Evolutionary conservation across 208 protist genomes (phyloP), one percentile per base, ranked within the genome.

Genomic region (Crithidia fasciculata): DNA sequence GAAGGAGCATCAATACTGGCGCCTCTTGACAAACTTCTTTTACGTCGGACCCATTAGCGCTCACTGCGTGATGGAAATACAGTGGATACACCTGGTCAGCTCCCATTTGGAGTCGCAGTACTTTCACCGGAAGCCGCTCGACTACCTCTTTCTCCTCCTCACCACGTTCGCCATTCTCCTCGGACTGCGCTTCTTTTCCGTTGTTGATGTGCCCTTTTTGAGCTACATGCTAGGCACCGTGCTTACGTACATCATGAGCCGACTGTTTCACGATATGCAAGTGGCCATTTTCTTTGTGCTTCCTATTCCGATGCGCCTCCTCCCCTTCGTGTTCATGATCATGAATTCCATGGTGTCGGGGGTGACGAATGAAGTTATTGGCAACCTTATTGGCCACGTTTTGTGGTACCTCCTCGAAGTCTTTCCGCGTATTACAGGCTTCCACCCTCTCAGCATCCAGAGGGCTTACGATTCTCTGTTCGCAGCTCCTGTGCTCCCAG

Each of bases 321-420:
- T 95, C 12, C 90, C 90, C 15, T 69, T 88, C 59, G 55, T 94
- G 44, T 87, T 84, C 53, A 50, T 90, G 16, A 9, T 83, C n/a
- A 69, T 93, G 28, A 76, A 70, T 13, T 56, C 82, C 1, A 45
- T 71, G 28, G 69, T 83, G 2, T 72, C 70, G 7, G 68, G 74
- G 18, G 49, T 89, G 13, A 69, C 74, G 36, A 66, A 74, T 44
- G 71, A 89, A 12, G n/a, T 95, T 2, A 41, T 91, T 15, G 81
- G 79, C 49, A 83, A 82, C 50, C 8, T 85, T 50, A 78, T 94
- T 36, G 92, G 89, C 2, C 92, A 96, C 57, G 55, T 90, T 3
- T 71, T 95, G 53, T 96, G 89, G 86, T 96, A 91, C 64, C 58
- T 95, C 13, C 67, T 93, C 8, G 90, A 95, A 53, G 85, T 96